Conservation (phyloP, 108 stramenopile species). For the Skeletonema grethae region DNA sequence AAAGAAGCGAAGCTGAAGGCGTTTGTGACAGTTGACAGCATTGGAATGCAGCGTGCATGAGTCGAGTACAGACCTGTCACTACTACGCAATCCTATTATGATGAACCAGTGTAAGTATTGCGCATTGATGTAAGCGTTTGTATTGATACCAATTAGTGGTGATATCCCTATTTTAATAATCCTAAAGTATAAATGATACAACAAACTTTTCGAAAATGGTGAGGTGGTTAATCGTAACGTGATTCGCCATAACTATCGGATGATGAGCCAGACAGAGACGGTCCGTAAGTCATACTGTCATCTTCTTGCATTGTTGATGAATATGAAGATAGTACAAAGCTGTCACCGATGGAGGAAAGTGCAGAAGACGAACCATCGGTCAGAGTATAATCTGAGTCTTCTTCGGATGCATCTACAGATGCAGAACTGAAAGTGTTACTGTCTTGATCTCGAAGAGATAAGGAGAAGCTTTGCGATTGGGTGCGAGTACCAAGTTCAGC, state of each 20-base stretch:
- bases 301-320: not conserved
- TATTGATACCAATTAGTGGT: too few relatives aligned
- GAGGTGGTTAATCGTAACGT: not conserved
- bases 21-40: too few relatives aligned
- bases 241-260: not conserved
- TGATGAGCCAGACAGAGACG: not conserved
- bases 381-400: not conserved
- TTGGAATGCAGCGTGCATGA: too few relatives aligned
- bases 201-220: not conserved
- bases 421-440: conserved; percentile 1
- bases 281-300: not conserved
- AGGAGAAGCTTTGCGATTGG: not conserved
- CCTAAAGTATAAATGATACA: too few relatives aligned
- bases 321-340: not conserved
- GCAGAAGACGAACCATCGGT: not conserved
- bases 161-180: too few relatives aligned
- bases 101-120: too few relatives aligned
- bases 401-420: not conserved
- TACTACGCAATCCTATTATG: too few relatives aligned
- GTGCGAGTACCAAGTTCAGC: not conserved
- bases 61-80: too few relatives aligned
- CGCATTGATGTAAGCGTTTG: too few relatives aligned
- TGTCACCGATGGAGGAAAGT: not conserved
- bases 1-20: too few relatives aligned
- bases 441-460: not conserved